Conservation (phyloP, 306 rosid species). For the Prunus mira region DNA sequence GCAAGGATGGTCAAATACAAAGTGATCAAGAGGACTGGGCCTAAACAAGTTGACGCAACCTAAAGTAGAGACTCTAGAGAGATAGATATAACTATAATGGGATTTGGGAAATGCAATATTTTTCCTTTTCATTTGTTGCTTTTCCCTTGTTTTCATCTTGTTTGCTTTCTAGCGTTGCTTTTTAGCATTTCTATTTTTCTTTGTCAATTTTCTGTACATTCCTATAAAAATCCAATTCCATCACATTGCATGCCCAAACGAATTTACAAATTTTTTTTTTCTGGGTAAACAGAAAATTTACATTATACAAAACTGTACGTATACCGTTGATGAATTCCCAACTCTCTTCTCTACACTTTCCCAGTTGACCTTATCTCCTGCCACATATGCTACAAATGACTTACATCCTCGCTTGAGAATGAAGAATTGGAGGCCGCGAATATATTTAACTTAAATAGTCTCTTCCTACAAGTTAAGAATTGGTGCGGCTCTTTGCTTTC, state of each 20-base stretch:
- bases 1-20: conserved; percentile 68
- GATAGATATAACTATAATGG: neutral
- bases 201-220: too few species aligned
- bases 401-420: neutral
- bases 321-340: neutral
- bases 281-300: neutral
- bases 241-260: neutral
- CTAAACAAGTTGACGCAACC: conserved; percentile 14
- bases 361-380: conserved; percentile 8
- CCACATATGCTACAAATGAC: conserved; percentile 27
- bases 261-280: neutral
- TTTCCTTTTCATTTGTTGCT: too few species aligned
- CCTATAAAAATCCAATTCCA: neutral
- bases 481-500: conserved; percentile 44
- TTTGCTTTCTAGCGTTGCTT: too few species aligned
- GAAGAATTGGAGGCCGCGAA: neutral
- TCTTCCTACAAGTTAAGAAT: conserved; percentile 23
- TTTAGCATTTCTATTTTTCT: too few species aligned
- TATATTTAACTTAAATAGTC: neutral
- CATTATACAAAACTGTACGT: conserved; percentile 3
- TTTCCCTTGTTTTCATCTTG: too few species aligned
- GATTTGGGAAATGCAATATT: too few species aligned
- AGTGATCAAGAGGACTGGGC: conserved; percentile 36
- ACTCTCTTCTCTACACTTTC: neutral
- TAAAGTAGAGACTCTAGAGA: neutral